Percentiles rank a stretch among this genome's conserved stretches.
Evolutionary conservation across 306 rosid genomes (phyloP).

Genomic region (Sicyos edulis): DNA sequence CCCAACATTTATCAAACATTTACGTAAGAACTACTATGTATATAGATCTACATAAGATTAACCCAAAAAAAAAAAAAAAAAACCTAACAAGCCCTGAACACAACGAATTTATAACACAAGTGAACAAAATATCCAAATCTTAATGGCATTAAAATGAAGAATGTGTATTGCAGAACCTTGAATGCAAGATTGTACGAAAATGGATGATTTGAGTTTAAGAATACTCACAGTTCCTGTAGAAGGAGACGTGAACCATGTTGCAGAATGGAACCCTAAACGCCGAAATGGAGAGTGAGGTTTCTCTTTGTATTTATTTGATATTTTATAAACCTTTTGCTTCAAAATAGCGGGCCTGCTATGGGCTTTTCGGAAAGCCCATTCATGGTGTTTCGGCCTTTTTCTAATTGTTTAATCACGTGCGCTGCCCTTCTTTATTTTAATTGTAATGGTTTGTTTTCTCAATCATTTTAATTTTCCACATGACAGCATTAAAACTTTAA

Average conservation of each 20-base stretch:
- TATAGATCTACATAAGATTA: background rate
- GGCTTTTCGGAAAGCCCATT: background rate
- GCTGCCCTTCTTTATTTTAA: background rate
- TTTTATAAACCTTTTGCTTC: background rate
- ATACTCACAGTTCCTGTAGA: slow-evolving; percentile 17
- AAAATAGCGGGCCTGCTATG: background rate
- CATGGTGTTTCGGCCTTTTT: background rate
- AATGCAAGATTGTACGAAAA: too few relatives aligned
- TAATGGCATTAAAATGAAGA: background rate
- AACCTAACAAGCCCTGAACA: background rate
- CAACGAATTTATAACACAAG: background rate
- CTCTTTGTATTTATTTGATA: background rate
- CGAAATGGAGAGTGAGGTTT: background rate
- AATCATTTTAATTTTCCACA: too few relatives aligned
- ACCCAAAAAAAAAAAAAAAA: background rate
- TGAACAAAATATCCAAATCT: background rate
- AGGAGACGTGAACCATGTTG: slow-evolving; percentile 12
- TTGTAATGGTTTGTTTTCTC: background rate
- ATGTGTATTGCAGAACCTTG: background rate
- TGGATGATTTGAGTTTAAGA: background rate
- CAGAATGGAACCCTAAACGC: background rate
- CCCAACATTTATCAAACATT: background rate
- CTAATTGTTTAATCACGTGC: background rate
- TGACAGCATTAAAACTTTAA: too few relatives aligned
- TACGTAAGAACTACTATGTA: background rate